These are phyloP conservation scores for Colletotrichum sansevieriae DNA, from an alignment of 2,329 filamentous ascomycete genomes.

Conservation along the genomic window DNA sequence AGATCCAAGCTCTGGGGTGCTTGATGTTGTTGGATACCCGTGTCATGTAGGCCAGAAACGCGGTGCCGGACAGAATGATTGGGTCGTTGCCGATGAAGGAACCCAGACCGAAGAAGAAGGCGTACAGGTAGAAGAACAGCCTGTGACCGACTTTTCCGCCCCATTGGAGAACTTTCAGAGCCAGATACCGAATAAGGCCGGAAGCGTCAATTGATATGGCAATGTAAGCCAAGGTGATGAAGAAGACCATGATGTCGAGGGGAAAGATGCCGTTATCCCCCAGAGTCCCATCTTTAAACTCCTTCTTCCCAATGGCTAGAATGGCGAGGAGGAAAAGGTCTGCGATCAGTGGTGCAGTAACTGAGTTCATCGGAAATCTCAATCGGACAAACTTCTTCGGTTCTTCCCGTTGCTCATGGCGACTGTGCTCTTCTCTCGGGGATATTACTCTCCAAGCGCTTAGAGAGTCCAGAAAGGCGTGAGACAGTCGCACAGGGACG, in stretches of 20 bases:
- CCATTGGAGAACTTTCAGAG: conserved; percentile 77
- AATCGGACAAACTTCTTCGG: conserved; percentile 61
- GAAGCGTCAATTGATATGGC: conserved; percentile 84
- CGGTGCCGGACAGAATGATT: conserved; percentile 79
- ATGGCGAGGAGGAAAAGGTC: conserved; percentile 80
- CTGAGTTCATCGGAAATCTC: conserved; percentile 75
- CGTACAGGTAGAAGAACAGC: conserved; percentile 80
- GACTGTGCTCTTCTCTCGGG: conserved; percentile 34
- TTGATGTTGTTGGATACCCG: conserved; percentile 78
- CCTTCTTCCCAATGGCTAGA: conserved; percentile 72
- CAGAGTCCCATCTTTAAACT: conserved; percentile 77
- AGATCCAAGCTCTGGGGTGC: conserved; percentile 80
- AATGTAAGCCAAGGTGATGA: conserved; percentile 80
- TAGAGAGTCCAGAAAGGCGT: conserved; percentile 59
- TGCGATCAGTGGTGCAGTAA: conserved; percentile 78
- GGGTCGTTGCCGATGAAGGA: conserved; percentile 82
- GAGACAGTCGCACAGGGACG: conserved; percentile 64
- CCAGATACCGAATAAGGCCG: conserved; percentile 77
- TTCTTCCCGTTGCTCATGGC: conserved; percentile 46
- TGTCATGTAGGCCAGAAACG: conserved; percentile 83
- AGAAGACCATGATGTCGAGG: conserved; percentile 81
- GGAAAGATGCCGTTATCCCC: conserved; percentile 76
- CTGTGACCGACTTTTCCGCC: conserved; percentile 76
- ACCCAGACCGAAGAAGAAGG: conserved; percentile 77
- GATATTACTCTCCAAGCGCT: conserved; percentile 61